phyloP scores from a whole-genome alignment of 1,284 basidiomycete species.

The Apiotrichum veenhuisii region DNA sequence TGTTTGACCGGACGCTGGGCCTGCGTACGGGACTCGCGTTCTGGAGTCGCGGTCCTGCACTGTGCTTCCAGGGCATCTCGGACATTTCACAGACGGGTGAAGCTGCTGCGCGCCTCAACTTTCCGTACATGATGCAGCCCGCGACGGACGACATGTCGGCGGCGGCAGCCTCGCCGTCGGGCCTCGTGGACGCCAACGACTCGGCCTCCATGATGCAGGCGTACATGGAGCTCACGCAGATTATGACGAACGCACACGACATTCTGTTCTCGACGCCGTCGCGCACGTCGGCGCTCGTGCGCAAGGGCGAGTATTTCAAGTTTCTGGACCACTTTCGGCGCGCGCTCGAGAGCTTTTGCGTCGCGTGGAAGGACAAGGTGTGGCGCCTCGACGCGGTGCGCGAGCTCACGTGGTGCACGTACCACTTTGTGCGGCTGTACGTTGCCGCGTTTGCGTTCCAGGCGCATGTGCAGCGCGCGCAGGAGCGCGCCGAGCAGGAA shows the following conservation, averaged over 20 bases:
- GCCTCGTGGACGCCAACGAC: slow-evolving; percentile 21
- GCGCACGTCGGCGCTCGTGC: slow-evolving; percentile 45
- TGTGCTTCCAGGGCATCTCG: slow-evolving; percentile 48
- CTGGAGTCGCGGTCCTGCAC: slow-evolving; percentile 49
- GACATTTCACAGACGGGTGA: slow-evolving; percentile 45
- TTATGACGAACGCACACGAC: slow-evolving; percentile 52
- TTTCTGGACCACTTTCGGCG: slow-evolving; percentile 45
- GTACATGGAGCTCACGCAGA: slow-evolving; percentile 48
- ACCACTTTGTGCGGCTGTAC: slow-evolving; percentile 51
- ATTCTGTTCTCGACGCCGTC: slow-evolving; percentile 49
- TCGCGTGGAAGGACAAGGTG: slow-evolving; percentile 38
- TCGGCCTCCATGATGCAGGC: slow-evolving; percentile 43
- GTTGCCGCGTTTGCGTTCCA: slow-evolving; percentile 51
- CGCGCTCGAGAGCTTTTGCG: slow-evolving; percentile 34
- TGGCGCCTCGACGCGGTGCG: slow-evolving; percentile 36
- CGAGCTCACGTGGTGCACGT: slow-evolving; percentile 44
- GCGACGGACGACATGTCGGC: slow-evolving; percentile 5
- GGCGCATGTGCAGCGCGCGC: slow-evolving; percentile 50
- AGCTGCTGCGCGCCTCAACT: slow-evolving; percentile 44
- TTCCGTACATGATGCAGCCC: slow-evolving; percentile 43
- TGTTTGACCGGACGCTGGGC: slow-evolving; percentile 50
- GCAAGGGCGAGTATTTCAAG: slow-evolving; percentile 51
- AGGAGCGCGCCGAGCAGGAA: slow-evolving; percentile 38
- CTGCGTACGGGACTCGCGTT: slow-evolving; percentile 50
- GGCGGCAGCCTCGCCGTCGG: not conserved